Conservation (phyloP, 768 basidiomycete species). For the Mycena capillaripes region DNA sequence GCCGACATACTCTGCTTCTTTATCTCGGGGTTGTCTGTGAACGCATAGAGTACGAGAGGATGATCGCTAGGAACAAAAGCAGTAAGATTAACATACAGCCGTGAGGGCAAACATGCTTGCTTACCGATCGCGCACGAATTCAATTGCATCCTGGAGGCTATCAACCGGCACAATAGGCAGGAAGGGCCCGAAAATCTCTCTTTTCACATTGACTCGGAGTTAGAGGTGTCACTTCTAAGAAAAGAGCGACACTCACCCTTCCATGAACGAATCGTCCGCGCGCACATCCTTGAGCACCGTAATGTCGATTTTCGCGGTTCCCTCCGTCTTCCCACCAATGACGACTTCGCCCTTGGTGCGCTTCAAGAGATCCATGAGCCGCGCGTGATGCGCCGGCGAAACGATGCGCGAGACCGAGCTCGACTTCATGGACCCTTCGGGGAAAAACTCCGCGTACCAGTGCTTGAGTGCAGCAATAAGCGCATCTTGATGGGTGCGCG, state of each 20-base stretch:
- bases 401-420: conserved; percentile 65
- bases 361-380: conserved; percentile 65
- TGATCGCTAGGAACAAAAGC: conserved; percentile 56
- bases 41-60: conserved; percentile 75
- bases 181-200: conserved; percentile 83
- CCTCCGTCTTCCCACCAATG: conserved; percentile 62
- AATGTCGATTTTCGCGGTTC: conserved; percentile 65
- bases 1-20: conserved; percentile 53
- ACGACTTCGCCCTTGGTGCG: conserved; percentile 71
- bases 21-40: conserved; percentile 61
- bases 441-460: conserved; percentile 64
- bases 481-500: conserved; percentile 57
- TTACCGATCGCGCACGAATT: conserved; percentile 68
- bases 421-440: conserved; percentile 62
- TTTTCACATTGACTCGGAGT: conserved; percentile 39
- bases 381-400: conserved; percentile 64
- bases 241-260: conserved; percentile 57
- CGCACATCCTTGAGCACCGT: conserved; percentile 71
- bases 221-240: background rate
- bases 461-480: conserved; percentile 61
- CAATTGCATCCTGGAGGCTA: conserved; percentile 66
- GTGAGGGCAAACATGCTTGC: background rate
- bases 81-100: background rate
- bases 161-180: conserved; percentile 74
- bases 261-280: conserved; percentile 69